Base-by-base conservation (phyloP, 345 rosid species). In the Eucalyptus coolabah region DNA sequence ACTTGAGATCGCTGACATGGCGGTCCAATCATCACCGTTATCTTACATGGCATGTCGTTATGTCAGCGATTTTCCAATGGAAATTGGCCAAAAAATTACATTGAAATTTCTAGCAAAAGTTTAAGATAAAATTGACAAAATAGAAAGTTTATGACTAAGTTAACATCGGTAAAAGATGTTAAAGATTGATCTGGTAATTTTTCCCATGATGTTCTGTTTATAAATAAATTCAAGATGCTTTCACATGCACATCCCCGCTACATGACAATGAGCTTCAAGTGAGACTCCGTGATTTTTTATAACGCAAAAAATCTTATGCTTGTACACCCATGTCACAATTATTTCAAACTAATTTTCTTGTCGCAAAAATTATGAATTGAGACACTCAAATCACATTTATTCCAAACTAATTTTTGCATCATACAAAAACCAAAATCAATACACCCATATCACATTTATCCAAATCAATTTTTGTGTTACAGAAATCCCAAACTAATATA, bases 1-100 rank as follows among this genome's bases (percentile, higher is more conserved):
- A 1, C 15, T 6, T 3, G 45, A 37, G 8, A 37, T 37, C 5
- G 1, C 3, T 1, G 0, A 21, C 8, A 1, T 15, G 37, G 19
- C 2, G 0, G 11, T n/a, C 19, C 9, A 65, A n/a, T 65, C 77
- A n/a, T 15, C 21, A 8, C 6, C 11, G 3, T 1, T 7, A 11
- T 77, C 28, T 7, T 21, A 37, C 28, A 12, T 37, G 28, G 8
- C 8, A 21, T 0, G 7, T 12, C 2, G 3, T 13, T 26, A 19
- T 13, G 8, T 37, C 4, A 3, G 9, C 0, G 1, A 37, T 77
- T 72, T 72, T 77, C 12, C 7, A 69, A 18, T 1, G 24, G 3
- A 69, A 16, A 69, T 9, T 32, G 42, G 8, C 45, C 15, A 8
- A 3, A 40, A 72, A 21, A 18, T 3, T 34, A 17, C 11, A 65